Evolutionary conservation across 2,329 filamentous ascomycete genomes (phyloP).

Genomic region (Fusarium continuum): DNA sequence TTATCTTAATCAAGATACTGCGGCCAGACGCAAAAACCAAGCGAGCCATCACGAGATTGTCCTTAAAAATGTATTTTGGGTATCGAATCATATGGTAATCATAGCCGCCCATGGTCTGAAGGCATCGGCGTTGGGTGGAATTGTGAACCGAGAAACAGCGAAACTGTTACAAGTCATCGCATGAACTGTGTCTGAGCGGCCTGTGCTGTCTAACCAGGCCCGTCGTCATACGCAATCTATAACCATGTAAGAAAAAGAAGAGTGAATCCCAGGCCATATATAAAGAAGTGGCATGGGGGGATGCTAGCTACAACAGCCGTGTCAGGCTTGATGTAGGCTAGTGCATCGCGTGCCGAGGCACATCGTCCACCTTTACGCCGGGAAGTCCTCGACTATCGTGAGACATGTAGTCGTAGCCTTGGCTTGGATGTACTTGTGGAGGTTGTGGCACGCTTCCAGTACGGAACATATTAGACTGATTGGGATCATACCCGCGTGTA

Average conservation of each 20-base stretch:
- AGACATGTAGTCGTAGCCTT: constrained; percentile 50
- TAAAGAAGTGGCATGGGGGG: neutral
- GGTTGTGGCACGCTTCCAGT: constrained; percentile 44
- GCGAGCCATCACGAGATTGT: constrained; percentile 19
- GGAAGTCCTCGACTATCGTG: constrained; percentile 47
- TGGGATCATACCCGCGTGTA: constrained; percentile 48
- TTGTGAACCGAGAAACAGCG: constrained; percentile 14
- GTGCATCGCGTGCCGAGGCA: constrained; percentile 44
- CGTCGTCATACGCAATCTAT: constrained; percentile 37
- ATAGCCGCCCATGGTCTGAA: constrained; percentile 14
- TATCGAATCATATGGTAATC: constrained; percentile 30
- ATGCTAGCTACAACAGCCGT: neutral
- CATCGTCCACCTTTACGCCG: constrained; percentile 45
- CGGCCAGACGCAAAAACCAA: constrained; percentile 23
- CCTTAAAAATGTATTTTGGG: constrained; percentile 29
- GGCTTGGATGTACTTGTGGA: constrained; percentile 43
- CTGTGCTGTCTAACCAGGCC: constrained; percentile 47
- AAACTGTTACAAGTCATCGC: constrained; percentile 11
- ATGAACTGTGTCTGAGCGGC: constrained; percentile 26
- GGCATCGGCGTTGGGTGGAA: constrained; percentile 2
- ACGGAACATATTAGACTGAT: constrained; percentile 47
- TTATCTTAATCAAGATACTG: constrained; percentile 7
- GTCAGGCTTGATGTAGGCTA: constrained; percentile 6
- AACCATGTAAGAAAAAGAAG: constrained; percentile 24
- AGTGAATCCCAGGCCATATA: constrained; percentile 5